phyloP scores from a whole-genome alignment of 2,329 filamentous ascomycete species.

The Exophiala xenobiotica region DNA sequence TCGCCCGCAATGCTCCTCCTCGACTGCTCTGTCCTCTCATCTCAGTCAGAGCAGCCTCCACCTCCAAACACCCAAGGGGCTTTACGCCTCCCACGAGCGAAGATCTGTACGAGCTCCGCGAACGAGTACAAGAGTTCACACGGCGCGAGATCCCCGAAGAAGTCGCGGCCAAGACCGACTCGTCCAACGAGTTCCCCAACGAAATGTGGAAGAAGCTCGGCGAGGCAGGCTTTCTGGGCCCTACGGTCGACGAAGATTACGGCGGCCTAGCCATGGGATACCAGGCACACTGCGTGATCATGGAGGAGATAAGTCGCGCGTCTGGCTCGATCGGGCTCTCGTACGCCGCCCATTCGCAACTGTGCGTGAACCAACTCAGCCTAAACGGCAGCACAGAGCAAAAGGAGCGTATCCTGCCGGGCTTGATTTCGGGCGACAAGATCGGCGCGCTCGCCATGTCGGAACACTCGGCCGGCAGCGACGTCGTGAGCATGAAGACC shows the following conservation, averaged over 20 bases:
- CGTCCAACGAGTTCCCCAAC: slow-evolving; percentile 80
- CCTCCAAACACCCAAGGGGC: slow-evolving; percentile 63
- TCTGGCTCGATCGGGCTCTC: slow-evolving; percentile 79
- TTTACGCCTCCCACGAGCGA: slow-evolving; percentile 66
- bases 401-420: slow-evolving; percentile 77
- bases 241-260: slow-evolving; percentile 89
- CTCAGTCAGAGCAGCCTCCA: slow-evolving; percentile 32
- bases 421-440: slow-evolving; percentile 73
- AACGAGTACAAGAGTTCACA: slow-evolving; percentile 85
- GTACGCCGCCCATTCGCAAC: slow-evolving; percentile 92
- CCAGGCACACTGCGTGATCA: slow-evolving; percentile 90
- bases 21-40: background rate
- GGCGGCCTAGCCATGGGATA: slow-evolving; percentile 91
- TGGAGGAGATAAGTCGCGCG: slow-evolving; percentile 91
- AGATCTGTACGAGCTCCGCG: slow-evolving; percentile 77
- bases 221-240: slow-evolving; percentile 83
- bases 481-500: slow-evolving; percentile 95
- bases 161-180: slow-evolving; percentile 79
- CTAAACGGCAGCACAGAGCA: slow-evolving; percentile 79
- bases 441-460: slow-evolving; percentile 93
- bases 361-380: slow-evolving; percentile 95
- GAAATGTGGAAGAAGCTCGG: slow-evolving; percentile 94
- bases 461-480: slow-evolving; percentile 84
- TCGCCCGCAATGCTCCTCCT: background rate
- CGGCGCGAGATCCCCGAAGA: slow-evolving; percentile 83